Evolutionary conservation across 1,284 basidiomycete genomes (phyloP), one percentile per base, ranked within the genome.

Genomic region (Puccinia polysora): DNA sequence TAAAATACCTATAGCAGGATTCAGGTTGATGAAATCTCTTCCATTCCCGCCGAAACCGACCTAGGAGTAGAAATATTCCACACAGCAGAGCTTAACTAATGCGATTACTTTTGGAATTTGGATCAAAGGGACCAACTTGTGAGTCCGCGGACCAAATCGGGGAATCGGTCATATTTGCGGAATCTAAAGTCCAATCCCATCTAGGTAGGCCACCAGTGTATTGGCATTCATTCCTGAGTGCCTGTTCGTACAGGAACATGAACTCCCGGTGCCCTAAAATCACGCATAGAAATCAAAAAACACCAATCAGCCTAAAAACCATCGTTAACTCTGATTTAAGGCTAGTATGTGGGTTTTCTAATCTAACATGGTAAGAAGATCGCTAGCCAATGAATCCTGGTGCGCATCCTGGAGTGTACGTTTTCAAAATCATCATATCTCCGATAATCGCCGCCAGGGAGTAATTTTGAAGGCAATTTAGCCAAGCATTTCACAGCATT

Each of bases 121-220:
- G 25, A 23, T 59, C 14, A 2, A 23, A 43, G 14, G 34, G 20
- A 2, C 18, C 30, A 30, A 63, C 60, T 30, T 63, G 20, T 1
- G 60, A 45, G n/a, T 63, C 60, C 18, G n/a, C 1, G 18, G 60
- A 63, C 38, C 38, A 63, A n/a, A 63, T 28, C 4, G 60, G 60
- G 49, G 60, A 45, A 20, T 45, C 23, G 20, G 60, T 63, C 60
- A 63, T 47, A 45, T 63, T 36, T 12, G 45, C 60, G 14, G 60
- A 45, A 63, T 63, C 60, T 32, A 63, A 18, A 14, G 60, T 47
- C 60, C 60, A 63, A 63, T 63, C 60, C 60, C 60, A 63, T 14
- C 60, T 38, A 4, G 60, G 60, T 18, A 63, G 40, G 18, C 15
- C 30, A 8, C 43, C 60, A 15, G 15, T 63, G 43, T 63, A 63